These are phyloP conservation scores for Saccharomyces uvarum DNA, from an alignment of 1,139 yeast genomes.

Conservation along the genomic window DNA sequence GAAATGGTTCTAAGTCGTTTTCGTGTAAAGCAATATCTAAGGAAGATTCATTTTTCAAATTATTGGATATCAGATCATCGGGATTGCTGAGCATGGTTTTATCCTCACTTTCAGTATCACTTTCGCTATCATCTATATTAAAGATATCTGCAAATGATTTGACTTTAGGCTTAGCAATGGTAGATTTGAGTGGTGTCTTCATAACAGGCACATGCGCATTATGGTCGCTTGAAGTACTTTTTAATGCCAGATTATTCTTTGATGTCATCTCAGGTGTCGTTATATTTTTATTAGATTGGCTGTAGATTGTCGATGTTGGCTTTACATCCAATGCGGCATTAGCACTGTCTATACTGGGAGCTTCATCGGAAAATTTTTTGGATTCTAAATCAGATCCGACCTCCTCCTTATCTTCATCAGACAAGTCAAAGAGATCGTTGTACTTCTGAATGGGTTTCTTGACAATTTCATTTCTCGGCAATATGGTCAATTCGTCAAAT, in stretches of 20 bases:
- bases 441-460: constrained; percentile 14
- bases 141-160: constrained; percentile 18
- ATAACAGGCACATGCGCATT: neutral
- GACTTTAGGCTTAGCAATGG: neutral
- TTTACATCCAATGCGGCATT: neutral
- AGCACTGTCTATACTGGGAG: neutral
- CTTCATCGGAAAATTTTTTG: neutral
- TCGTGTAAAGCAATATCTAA: neutral
- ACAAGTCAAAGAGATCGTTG: constrained; percentile 23
- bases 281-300: neutral
- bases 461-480: neutral
- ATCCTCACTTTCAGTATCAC: constrained; percentile 1
- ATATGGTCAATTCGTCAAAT: no score
- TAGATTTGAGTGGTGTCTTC: neutral
- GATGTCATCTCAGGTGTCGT: neutral
- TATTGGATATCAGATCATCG: neutral
- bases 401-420: constrained; percentile 19
- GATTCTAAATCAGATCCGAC: neutral
- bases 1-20: neutral
- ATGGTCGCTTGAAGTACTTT: neutral
- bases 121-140: constrained; percentile 15
- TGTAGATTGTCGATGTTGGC: neutral
- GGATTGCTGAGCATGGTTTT: neutral
- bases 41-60: neutral
- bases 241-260: no score